A percentile compares a stretch with the other conserved stretches of the same genome.
phyloP scores from a whole-genome alignment of 2,329 filamentous ascomycete genomes.

The Colletotrichum cordylinicola region DNA sequence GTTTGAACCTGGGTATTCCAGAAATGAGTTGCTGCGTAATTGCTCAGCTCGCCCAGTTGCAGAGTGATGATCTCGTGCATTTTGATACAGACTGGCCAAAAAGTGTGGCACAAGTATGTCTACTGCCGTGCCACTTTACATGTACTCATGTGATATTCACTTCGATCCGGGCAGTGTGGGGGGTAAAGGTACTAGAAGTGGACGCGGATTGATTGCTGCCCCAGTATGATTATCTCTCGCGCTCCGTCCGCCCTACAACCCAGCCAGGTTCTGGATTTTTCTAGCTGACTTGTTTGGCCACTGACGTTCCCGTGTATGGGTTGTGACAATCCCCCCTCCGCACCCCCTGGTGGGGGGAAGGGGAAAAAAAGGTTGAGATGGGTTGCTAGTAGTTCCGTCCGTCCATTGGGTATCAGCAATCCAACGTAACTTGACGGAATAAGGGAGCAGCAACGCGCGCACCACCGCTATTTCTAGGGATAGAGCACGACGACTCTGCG shows the following conservation, averaged over 20 bases:
- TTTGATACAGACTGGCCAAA: not conserved
- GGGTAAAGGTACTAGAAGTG: not conserved
- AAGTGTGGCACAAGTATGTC: not conserved
- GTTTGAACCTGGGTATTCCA: conserved; percentile 85
- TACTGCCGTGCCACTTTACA: not conserved
- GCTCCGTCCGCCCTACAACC: not conserved
- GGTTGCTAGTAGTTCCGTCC: not conserved
- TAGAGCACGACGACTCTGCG: not conserved
- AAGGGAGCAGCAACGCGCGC: not conserved
- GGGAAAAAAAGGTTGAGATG: not conserved
- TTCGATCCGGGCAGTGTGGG: not conserved
- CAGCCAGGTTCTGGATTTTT: not conserved
- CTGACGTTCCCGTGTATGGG: not conserved
- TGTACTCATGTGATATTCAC: not conserved
- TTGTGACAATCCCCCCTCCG: not conserved
- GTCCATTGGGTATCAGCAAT: not conserved
- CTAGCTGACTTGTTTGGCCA: not conserved
- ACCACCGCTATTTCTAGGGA: not conserved
- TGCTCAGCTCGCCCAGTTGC: conserved; percentile 91
- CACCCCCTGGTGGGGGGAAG: too few relatives aligned
- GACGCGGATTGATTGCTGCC: not conserved
- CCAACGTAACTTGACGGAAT: not conserved
- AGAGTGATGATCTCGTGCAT: conserved; percentile 98
- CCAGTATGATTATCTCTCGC: not conserved
- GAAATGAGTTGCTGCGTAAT: conserved; percentile 94